A percentile compares a stretch with the other conserved stretches of the same genome.
phyloP scores from a whole-genome alignment of 1,284 basidiomycete species.

The Gastroboletus turbinatus region DNA sequence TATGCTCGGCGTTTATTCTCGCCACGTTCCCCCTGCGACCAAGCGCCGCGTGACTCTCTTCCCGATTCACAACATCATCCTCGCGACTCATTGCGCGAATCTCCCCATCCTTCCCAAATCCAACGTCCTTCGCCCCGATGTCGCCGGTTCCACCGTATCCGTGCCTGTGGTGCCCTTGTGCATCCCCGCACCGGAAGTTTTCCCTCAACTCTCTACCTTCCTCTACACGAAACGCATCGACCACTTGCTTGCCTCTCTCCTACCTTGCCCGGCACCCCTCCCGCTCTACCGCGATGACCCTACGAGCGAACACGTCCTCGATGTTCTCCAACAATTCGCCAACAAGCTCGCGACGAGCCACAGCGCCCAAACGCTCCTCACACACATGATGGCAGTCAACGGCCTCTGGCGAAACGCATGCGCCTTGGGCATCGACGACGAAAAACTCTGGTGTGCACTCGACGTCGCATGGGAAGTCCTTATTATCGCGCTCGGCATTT shows the following conservation, averaged over 20 bases:
- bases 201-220: conserved; percentile 49
- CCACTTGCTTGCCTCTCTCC: conserved; percentile 42
- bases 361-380: conserved; percentile 35
- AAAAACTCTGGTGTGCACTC: conserved; percentile 52
- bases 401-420: conserved; percentile 62
- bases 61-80: conserved; percentile 56
- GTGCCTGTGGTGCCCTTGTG: conserved; percentile 50
- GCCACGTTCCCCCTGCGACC: conserved; percentile 23
- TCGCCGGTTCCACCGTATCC: conserved; percentile 24
- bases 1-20: conserved; percentile 49
- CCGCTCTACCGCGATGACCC: conserved; percentile 21
- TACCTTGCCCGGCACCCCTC: conserved; percentile 29
- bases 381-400: conserved; percentile 43
- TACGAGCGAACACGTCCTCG: conserved; percentile 7
- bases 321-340: conserved; percentile 25
- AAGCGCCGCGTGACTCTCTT: conserved; percentile 46
- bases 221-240: conserved; percentile 47
- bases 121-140: conserved; percentile 21
- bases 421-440: conserved; percentile 58
- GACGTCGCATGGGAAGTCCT: conserved; percentile 57
- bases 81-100: conserved; percentile 53
- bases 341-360: conserved; percentile 31
- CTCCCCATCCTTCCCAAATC: conserved; percentile 42
- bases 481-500: conserved; percentile 38
- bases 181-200: conserved; percentile 51